Conservation (phyloP, 352 stramenopile species). For the Phytophthora europaea region DNA sequence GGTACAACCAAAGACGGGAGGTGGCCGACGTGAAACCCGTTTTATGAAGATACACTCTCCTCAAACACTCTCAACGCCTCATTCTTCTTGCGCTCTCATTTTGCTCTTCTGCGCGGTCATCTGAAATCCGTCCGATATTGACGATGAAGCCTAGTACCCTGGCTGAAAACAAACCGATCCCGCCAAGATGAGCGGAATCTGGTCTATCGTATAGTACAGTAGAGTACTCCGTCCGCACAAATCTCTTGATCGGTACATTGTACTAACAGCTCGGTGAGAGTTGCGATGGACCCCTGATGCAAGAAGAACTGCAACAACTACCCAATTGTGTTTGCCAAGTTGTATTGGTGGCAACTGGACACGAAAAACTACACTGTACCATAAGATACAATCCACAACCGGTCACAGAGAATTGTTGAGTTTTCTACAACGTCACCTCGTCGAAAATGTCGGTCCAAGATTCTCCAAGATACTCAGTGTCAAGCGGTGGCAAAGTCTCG, state of each 20-base stretch:
- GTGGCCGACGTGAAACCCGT: too few species aligned
- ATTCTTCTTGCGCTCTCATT: too few species aligned
- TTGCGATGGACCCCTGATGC: conserved; percentile 39
- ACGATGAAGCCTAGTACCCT: too few species aligned
- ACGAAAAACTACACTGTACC: neutral
- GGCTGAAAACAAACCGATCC: too few species aligned
- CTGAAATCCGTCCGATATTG: too few species aligned
- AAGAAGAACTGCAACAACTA: conserved; percentile 43
- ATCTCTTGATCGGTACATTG: neutral
- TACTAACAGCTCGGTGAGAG: conserved; percentile 28
- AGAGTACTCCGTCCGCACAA: too few species aligned
- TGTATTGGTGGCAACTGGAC: neutral
- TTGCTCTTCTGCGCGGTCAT: too few species aligned
- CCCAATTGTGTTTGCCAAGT: neutral
- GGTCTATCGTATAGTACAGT: too few species aligned
- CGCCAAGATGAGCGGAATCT: too few species aligned
- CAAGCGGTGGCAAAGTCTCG: conserved; percentile 27
- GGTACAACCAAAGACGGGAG: too few species aligned
- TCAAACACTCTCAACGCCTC: too few species aligned
- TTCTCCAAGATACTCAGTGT: conserved; percentile 34
- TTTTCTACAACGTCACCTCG: conserved; percentile 19
- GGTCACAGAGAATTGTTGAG: neutral
- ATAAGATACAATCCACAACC: neutral
- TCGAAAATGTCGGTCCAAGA: conserved; percentile 44
- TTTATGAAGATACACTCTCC: too few species aligned